phyloP scores from a whole-genome alignment of 2,329 filamentous ascomycete genomes.

The Catunica adiposa region DNA sequence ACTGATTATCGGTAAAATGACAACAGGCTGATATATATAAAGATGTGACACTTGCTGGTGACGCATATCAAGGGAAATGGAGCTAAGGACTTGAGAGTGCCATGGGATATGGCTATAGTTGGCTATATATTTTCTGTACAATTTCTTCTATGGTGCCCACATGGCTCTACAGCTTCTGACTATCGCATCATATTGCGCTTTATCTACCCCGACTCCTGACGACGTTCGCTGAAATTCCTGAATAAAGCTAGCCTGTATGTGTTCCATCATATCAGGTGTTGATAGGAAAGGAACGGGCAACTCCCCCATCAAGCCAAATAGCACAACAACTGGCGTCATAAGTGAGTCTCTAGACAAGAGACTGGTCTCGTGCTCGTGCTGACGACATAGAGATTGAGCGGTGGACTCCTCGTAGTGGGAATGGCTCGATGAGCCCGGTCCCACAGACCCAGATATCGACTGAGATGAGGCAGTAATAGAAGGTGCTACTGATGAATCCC shows the following conservation, averaged over 20 bases:
- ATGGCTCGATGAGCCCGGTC: background rate
- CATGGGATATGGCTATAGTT: background rate
- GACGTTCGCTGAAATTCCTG: background rate
- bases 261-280: background rate
- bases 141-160: too few species aligned
- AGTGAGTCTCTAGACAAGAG: too few species aligned
- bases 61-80: too few species aligned
- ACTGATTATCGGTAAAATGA: too few species aligned
- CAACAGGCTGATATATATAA: too few species aligned
- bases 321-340: background rate
- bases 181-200: background rate
- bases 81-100: too few species aligned
- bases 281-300: background rate
- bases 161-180: too few species aligned
- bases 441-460: background rate
- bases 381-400: background rate
- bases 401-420: background rate
- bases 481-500: background rate
- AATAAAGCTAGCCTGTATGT: background rate
- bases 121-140: background rate
- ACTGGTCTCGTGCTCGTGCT: background rate
- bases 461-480: background rate
- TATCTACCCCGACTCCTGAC: background rate
- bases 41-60: too few species aligned
- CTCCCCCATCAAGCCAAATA: background rate